Evolutionary conservation across 163 green algal species (phyloP), one percentile per base, ranked within the genome.

Genomic region (Volvox carteri): DNA sequence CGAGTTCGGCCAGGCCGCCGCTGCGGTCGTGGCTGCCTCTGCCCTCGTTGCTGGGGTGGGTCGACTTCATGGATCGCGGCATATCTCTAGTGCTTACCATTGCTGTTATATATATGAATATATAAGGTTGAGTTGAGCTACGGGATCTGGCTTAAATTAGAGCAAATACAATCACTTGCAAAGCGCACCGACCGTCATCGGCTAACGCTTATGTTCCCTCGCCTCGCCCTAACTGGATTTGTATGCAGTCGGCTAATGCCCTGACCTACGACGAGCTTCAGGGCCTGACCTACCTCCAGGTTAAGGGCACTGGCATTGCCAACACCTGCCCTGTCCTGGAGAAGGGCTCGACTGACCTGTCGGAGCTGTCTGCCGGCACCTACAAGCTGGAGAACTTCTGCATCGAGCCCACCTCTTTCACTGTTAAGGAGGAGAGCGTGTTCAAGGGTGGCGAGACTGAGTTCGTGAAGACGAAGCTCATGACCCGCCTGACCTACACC

Each of bases 401-500:
- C 97, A 96, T 99, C 93, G 98, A 99, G 97, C 98, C 98, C 84
- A 98, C 96, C 72, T 96, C 92, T 35, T 97, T 99, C 95, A 97
- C 94, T 54, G 97, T 99, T 30, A 99, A 98, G 95, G 93, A 95
- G 87, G 94, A 95, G 78, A 97, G 93, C 25, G 80, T 93, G 83
- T 97, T 98, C 92, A 98, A 98, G 95, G 95, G 92, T 46, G 94
- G 94, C 67, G 93, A 96, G 46, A 62, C 96, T n/a, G 97, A 99
- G 89, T 99, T 99, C 86, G 96, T 98, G 19, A 96, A 97, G 90
- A 99, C 98, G 72, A 99, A 98, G 96, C 96, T 99, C n/a, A 99
- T 99, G 96, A 99, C 98, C 50, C 95, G 98, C 50, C 93, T 99
- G 70, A 99, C 98, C 85, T 99, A 99, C 97, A 99, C 98, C 39